Evolutionary conservation across 441 rosid species (phyloP).

Genomic region (Biscutella auriculata): DNA sequence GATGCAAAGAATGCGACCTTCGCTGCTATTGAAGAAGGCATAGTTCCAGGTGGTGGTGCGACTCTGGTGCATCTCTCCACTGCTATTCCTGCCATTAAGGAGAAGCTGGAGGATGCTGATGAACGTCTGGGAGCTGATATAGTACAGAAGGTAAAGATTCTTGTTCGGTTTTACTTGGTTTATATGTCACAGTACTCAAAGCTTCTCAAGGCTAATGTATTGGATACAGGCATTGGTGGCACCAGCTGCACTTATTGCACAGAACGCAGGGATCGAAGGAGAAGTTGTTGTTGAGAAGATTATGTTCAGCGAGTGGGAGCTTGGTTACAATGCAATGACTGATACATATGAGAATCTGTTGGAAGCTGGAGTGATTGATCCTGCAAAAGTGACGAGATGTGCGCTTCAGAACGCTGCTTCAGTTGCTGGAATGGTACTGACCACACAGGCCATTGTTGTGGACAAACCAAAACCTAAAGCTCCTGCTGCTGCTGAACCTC

Average conservation of each 20-base stretch:
- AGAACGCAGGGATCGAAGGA: constrained; percentile 89
- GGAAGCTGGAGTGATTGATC: constrained; percentile 85
- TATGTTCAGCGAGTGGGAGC: constrained; percentile 62
- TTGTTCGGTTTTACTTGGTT: background rate
- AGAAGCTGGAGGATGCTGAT: constrained; percentile 54
- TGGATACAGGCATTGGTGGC: constrained; percentile 55
- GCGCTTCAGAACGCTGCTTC: constrained; percentile 88
- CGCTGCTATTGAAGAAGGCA: constrained; percentile 95
- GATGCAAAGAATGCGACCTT: constrained; percentile 95
- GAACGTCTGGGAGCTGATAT: constrained; percentile 86
- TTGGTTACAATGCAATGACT: constrained; percentile 85
- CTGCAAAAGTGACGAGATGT: constrained; percentile 90
- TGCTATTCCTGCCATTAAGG: constrained; percentile 57
- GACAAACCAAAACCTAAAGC: constrained; percentile 74
- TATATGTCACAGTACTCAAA: too few relatives aligned
- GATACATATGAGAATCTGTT: constrained; percentile 78
- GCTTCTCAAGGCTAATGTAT: background rate
- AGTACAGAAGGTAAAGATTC: constrained; percentile 67
- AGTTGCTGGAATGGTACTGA: constrained; percentile 89
- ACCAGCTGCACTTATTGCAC: constrained; percentile 80
- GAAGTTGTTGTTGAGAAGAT: constrained; percentile 88
- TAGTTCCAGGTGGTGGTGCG: constrained; percentile 93
- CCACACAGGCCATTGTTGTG: constrained; percentile 92
- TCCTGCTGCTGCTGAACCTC: constrained; percentile 40
- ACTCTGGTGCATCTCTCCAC: constrained; percentile 73